Evolutionary conservation across 2,329 filamentous ascomycete genomes (phyloP).

Genomic region (Cercospora berteroae): DNA sequence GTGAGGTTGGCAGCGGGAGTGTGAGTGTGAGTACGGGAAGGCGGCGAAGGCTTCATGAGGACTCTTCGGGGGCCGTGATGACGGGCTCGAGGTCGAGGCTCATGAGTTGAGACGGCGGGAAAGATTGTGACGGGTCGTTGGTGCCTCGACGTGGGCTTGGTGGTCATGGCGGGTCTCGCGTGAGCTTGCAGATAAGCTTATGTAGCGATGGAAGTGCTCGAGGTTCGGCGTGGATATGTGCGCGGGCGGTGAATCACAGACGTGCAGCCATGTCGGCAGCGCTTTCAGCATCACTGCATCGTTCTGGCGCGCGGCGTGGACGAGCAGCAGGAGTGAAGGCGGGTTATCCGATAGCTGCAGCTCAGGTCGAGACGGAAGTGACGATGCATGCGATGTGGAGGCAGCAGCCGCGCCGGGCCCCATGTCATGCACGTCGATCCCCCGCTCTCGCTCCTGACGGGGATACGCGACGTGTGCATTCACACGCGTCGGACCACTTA

Average conservation of each 20-base stretch:
- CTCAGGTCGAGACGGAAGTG: not conserved
- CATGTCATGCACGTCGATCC: not conserved
- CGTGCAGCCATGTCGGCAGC: not conserved
- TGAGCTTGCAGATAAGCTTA: not conserved
- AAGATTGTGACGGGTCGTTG: not conserved
- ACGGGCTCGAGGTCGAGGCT: not conserved
- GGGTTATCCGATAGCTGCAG: not conserved
- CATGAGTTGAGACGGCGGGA: not conserved
- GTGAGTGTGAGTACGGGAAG: not conserved
- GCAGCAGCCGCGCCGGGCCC: not conserved
- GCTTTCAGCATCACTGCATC: not conserved
- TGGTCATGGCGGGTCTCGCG: not conserved
- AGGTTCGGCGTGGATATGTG: not conserved
- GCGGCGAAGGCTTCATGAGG: not conserved
- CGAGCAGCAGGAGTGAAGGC: not conserved
- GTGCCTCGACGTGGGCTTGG: not conserved
- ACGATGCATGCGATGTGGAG: not conserved
- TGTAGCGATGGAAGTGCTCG: not conserved
- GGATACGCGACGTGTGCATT: not conserved
- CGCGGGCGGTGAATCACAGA: not conserved
- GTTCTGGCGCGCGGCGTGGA: not conserved
- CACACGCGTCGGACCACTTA: not conserved
- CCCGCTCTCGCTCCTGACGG: not conserved
- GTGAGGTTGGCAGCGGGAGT: not conserved
- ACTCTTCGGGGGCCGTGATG: not conserved